These are phyloP conservation scores for Scytalidium sp. DNA, from an alignment of 2,329 filamentous ascomycete genomes.

Conservation along the genomic window DNA sequence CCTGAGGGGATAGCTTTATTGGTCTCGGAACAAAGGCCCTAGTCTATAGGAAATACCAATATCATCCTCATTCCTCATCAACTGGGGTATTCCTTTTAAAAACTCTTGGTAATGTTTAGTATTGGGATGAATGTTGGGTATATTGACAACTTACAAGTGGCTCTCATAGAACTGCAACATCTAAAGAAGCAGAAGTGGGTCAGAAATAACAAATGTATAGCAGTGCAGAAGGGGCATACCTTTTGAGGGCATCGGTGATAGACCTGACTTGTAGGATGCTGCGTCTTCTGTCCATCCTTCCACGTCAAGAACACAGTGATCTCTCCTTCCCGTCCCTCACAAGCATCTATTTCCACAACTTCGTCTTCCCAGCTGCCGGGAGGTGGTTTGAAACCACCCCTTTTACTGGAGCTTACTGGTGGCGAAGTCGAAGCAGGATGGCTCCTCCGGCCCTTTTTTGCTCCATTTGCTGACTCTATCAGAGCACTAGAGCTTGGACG, in stretches of 20 bases:
- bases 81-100: background rate
- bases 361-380: constrained; percentile 75
- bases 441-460: constrained; percentile 27
- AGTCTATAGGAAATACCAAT: background rate
- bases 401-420: constrained; percentile 39
- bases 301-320: constrained; percentile 70
- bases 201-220: constrained; percentile 17
- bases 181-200: background rate
- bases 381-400: constrained; percentile 60
- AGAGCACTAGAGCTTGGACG: constrained; percentile 37
- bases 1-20: background rate
- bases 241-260: constrained; percentile 76
- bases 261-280: constrained; percentile 65
- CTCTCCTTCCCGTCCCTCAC: constrained; percentile 61
- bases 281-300: constrained; percentile 71
- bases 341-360: constrained; percentile 67
- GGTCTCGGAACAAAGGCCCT: too few species aligned
- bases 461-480: constrained; percentile 15
- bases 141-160: background rate
- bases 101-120: constrained; percentile 10
- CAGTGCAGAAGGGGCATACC: constrained; percentile 26
- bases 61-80: background rate
- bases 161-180: background rate
- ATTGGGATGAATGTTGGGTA: background rate
- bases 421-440: constrained; percentile 49